These are phyloP conservation scores for Pyrenula massariospora DNA, from an alignment of 495 filamentous ascomycete species.

Conservation along the genomic window DNA sequence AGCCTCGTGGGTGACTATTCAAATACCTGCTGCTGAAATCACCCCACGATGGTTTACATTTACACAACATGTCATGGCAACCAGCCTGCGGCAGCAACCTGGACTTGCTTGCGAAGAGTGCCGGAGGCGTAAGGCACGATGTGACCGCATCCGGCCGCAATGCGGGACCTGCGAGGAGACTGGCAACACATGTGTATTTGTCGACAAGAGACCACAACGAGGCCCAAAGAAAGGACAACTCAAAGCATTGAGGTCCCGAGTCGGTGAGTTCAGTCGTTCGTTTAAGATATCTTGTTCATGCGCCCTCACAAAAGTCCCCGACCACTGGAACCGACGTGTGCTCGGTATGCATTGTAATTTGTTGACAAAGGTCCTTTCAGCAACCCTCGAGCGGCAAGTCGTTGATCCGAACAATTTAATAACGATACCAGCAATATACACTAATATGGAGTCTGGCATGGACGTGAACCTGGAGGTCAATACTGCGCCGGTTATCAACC, in stretches of 20 bases:
- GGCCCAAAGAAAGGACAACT: constrained; percentile 44
- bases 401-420: background rate
- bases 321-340: too few relatives aligned
- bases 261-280: constrained; percentile 22
- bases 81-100: constrained; percentile 19
- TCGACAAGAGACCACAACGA: constrained; percentile 28
- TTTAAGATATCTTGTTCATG: too few relatives aligned
- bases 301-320: too few relatives aligned
- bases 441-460: background rate
- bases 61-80: background rate
- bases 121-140: constrained; percentile 22
- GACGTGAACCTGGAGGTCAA: background rate
- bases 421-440: background rate
- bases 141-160: constrained; percentile 19
- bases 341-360: too few relatives aligned
- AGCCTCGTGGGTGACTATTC: too few relatives aligned
- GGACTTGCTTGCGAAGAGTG: constrained; percentile 25
- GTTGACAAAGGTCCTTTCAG: background rate
- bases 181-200: constrained; percentile 35
- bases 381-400: background rate
- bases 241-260: constrained; percentile 32
- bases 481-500: background rate
- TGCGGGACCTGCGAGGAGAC: constrained; percentile 27
- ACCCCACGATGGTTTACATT: too few relatives aligned
- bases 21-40: too few relatives aligned